Base-by-base conservation (phyloP, 495 filamentous ascomycete genomes). In the Astrothelium macrocarpum region DNA sequence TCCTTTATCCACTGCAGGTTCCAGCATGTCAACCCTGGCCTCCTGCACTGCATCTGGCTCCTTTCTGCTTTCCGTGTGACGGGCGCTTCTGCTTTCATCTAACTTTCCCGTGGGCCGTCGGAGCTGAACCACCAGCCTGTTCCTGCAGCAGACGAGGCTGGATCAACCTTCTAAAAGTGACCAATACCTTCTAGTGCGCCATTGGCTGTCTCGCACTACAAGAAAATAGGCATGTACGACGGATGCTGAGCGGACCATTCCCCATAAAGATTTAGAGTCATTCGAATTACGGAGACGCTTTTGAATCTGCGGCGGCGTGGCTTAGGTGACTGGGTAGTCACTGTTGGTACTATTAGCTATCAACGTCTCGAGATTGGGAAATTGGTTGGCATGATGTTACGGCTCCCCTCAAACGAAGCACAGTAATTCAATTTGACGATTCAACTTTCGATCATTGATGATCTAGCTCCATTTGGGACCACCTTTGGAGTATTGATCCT, bases 101-200 rank as follows among this genome's bases (percentile, higher is more conserved):
- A 73, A 45, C 68, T 66, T 23, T 60, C 16, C 36, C 36, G 43
- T 28, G 2, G 69, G 73, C 26, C 72, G 65, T 18, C 59, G 26
- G n/a, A 72, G 65, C 61, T 72, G 66, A 32, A 68, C 66, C 9
- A 67, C 72, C 16, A 70, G 46, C 58, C 70, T 71, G 61, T 75
- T 70, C 14, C 67, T 58, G 53, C 59, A 62, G 20, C 74, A 60
- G 31, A 75, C 66, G 32, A 74, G 59, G 26, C 67, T 66, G 3
- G 71, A 71, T 5, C 62, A 59, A 14, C 64, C 66, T 25, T 72
- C 67, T 60, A 73, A 73, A 63, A 70, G 25, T 65, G 64, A 59
- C 73, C 71, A 42, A 76, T 72, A 36, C 74, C 74, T 64, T 75
- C 73, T 28, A 76, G 71, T 9, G 71, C 71, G 14, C 70, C 58